Percentiles rank a stretch among this genome's conserved stretches.
These are phyloP conservation scores for Epithele typhae DNA, from an alignment of 768 basidiomycete species.

Conservation along the genomic window DNA sequence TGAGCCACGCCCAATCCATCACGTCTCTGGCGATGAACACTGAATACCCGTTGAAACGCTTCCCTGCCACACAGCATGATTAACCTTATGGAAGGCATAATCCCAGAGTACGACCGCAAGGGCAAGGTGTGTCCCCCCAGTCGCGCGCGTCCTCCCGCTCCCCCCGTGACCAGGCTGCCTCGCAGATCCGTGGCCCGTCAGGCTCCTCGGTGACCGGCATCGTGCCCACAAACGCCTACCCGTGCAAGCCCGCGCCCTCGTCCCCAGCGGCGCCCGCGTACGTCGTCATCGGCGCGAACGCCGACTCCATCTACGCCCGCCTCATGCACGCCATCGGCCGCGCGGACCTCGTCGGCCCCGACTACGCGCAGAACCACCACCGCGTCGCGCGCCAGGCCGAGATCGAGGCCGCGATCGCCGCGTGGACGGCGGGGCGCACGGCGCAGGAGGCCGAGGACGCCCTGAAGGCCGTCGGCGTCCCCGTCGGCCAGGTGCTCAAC, in stretches of 20 bases:
- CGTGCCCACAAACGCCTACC: slow-evolving; percentile 72
- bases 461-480: slow-evolving; percentile 51
- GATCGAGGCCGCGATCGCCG: slow-evolving; percentile 60
- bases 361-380: slow-evolving; percentile 40
- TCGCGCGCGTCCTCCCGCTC: too few relatives aligned
- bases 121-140: slow-evolving; percentile 42
- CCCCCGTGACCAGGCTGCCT: background rate
- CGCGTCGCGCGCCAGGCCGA: slow-evolving; percentile 39
- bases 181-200: slow-evolving; percentile 62
- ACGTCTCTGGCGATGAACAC: too few relatives aligned
- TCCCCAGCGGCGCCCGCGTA: slow-evolving; percentile 43
- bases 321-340: slow-evolving; percentile 60
- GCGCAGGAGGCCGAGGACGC: slow-evolving; percentile 49
- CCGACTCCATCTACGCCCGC: slow-evolving; percentile 63
- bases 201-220: slow-evolving; percentile 74
- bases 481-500: slow-evolving; percentile 58
- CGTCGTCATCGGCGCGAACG: slow-evolving; percentile 70
- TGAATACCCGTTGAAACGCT: too few relatives aligned
- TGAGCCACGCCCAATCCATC: slow-evolving; percentile 11
- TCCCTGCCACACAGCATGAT: slow-evolving; percentile 47
- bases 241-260: slow-evolving; percentile 48
- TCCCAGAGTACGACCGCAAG: slow-evolving; percentile 72
- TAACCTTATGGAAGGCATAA: slow-evolving; percentile 73
- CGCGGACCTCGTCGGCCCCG: slow-evolving; percentile 52
- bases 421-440: slow-evolving; percentile 49